Evolutionary conservation across 2,329 filamentous ascomycete genomes (phyloP).

Genomic region (Calonectria hawksworthii): DNA sequence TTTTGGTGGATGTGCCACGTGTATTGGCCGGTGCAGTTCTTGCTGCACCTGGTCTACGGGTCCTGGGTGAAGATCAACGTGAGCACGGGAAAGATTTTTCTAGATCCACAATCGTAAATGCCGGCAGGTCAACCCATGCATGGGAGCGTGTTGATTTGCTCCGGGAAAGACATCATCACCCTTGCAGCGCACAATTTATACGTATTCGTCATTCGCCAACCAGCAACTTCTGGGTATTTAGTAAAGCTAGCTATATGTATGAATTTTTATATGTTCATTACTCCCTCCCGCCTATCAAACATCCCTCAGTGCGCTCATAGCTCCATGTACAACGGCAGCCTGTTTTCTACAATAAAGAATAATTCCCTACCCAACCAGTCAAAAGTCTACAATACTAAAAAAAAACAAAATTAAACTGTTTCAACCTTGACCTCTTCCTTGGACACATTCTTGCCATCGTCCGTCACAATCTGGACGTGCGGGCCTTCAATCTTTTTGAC

Average conservation of each 20-base stretch:
- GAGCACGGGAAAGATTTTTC: constrained; percentile 65
- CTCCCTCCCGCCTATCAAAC: background rate
- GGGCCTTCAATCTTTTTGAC: constrained; percentile 26
- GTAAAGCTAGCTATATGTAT: background rate
- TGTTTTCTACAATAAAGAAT: background rate
- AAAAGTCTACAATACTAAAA: background rate
- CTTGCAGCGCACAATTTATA: background rate
- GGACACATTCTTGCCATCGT: background rate
- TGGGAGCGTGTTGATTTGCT: too few relatives aligned
- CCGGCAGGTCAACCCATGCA: background rate
- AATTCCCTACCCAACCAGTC: background rate
- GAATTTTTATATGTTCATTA: background rate
- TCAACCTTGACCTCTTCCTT: background rate
- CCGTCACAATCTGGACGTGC: constrained; percentile 3
- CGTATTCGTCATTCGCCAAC: background rate
- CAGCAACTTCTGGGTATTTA: background rate
- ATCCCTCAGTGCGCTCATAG: background rate
- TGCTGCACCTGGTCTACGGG: constrained; percentile 57
- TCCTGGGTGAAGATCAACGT: constrained; percentile 78
- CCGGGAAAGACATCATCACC: background rate
- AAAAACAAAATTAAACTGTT: background rate
- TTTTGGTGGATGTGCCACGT: constrained; percentile 70
- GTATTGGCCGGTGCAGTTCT: constrained; percentile 68
- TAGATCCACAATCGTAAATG: background rate
- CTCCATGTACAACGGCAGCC: background rate